Evolutionary conservation across 192 early-diverging fungal genomes (phyloP).

Genomic region (Backusella tuberculispora): DNA sequence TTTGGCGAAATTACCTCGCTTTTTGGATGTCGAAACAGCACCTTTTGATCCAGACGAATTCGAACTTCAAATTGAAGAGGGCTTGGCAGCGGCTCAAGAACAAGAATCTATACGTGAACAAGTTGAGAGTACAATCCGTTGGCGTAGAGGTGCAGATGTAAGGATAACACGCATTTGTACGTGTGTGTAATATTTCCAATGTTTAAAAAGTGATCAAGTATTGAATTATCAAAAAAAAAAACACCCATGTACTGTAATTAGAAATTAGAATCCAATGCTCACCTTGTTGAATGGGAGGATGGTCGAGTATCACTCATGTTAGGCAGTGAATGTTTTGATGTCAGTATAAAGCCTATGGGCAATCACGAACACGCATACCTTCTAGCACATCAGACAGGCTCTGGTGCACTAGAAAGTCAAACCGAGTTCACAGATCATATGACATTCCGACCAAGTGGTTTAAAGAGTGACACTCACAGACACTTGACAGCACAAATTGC

Average conservation of each 20-base stretch:
- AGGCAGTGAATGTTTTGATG: slow-evolving; percentile 77
- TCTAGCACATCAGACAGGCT: slow-evolving; percentile 53
- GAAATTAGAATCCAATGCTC: slow-evolving; percentile 73
- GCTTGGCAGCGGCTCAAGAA: slow-evolving; percentile 45
- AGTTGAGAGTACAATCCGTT: slow-evolving; percentile 78
- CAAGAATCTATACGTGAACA: slow-evolving; percentile 48
- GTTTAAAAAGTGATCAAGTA: neutral
- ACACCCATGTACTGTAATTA: neutral
- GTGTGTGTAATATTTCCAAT: slow-evolving; percentile 32
- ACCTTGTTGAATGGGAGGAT: slow-evolving; percentile 80
- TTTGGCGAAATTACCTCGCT: slow-evolving; percentile 65
- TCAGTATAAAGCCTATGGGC: slow-evolving; percentile 51
- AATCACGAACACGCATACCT: slow-evolving; percentile 66
- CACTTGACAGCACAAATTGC: slow-evolving; percentile 69
- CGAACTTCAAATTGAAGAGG: slow-evolving; percentile 43
- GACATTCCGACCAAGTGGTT: slow-evolving; percentile 67
- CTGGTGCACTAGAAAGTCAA: slow-evolving; percentile 70
- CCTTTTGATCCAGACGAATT: slow-evolving; percentile 67
- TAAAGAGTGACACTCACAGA: slow-evolving; percentile 62
- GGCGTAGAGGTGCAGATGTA: slow-evolving; percentile 59
- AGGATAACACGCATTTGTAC: neutral
- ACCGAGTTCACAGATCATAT: slow-evolving; percentile 60
- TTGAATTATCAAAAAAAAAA: neutral
- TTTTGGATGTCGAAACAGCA: slow-evolving; percentile 64
- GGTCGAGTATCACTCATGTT: slow-evolving; percentile 71